phyloP scores from a whole-genome alignment of 176 grass and related monocot species.

The Oryza meridionalis region DNA sequence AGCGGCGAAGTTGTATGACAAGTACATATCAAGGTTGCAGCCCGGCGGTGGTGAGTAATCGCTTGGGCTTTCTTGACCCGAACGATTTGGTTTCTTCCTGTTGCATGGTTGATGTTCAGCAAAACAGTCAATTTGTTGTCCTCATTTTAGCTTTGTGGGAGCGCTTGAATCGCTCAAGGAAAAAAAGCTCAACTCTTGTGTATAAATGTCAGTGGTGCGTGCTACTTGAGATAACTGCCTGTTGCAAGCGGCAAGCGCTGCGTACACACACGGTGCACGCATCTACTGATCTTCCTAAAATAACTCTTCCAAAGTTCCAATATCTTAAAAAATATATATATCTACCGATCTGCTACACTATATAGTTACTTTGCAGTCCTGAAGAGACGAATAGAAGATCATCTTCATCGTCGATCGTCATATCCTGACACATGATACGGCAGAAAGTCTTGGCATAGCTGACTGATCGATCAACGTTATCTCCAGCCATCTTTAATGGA shows the following conservation, averaged over 20 bases:
- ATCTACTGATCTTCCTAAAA: too few species aligned
- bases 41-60: slow-evolving; percentile 19
- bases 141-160: background rate
- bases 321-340: too few species aligned
- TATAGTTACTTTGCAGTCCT: too few species aligned
- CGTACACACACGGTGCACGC: background rate
- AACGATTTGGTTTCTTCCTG: background rate
- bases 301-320: too few species aligned
- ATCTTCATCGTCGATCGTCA: background rate
- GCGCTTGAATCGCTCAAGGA: background rate
- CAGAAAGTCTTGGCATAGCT: background rate
- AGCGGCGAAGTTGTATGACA: slow-evolving; percentile 66
- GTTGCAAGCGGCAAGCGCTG: background rate
- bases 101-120: background rate
- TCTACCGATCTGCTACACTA: too few species aligned
- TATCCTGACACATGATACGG: background rate
- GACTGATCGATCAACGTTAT: background rate
- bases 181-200: background rate
- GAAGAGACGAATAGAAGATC: too few species aligned
- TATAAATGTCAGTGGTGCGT: background rate
- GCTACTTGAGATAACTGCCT: background rate
- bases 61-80: background rate
- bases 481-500: background rate
- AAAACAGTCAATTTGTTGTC: background rate
- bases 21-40: slow-evolving; percentile 61